These are phyloP conservation scores for Aspergillus hortae DNA, from an alignment of 2,329 filamentous ascomycete genomes.

Conservation along the genomic window DNA sequence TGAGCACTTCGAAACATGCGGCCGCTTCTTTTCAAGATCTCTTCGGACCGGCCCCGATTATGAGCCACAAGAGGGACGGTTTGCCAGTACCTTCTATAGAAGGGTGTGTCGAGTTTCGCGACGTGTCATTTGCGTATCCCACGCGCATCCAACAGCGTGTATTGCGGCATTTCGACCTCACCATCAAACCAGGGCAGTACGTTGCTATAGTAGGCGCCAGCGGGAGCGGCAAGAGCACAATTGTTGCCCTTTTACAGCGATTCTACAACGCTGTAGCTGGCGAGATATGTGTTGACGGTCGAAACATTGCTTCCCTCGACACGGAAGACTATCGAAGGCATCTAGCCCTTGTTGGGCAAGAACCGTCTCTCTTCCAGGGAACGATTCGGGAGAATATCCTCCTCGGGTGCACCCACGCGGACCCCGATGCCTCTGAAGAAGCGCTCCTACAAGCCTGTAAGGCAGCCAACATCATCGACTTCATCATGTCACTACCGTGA, in stretches of 20 bases:
- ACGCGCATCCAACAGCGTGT: slow-evolving; percentile 16
- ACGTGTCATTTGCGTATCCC: slow-evolving; percentile 37
- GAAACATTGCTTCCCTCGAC: slow-evolving; percentile 55
- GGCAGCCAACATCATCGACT: slow-evolving; percentile 27
- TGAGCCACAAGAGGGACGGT: slow-evolving; percentile 53
- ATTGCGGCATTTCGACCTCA: slow-evolving; percentile 15
- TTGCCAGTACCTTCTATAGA: slow-evolving; percentile 55
- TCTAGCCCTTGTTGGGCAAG: slow-evolving; percentile 68
- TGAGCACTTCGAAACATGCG: slow-evolving; percentile 28
- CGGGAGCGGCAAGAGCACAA: slow-evolving; percentile 60
- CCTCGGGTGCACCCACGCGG: slow-evolving; percentile 43
- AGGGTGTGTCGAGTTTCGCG: slow-evolving; percentile 34
- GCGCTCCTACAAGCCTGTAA: slow-evolving; percentile 18
- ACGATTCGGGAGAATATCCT: slow-evolving; percentile 65
- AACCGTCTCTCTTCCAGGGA: slow-evolving; percentile 65
- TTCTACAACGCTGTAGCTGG: slow-evolving; percentile 67
- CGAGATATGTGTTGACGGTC: slow-evolving; percentile 60
- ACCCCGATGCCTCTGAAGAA: slow-evolving; percentile 14
- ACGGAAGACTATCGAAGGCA: slow-evolving; percentile 58
- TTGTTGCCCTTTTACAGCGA: slow-evolving; percentile 55
- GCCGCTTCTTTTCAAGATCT: slow-evolving; percentile 37
- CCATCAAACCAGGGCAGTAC: slow-evolving; percentile 46
- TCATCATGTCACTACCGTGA: slow-evolving; percentile 23
- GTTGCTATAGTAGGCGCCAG: slow-evolving; percentile 53
- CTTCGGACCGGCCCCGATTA: slow-evolving; percentile 46